phyloP scores from a whole-genome alignment of 371 early-diverging fungal genomes.

The Mucor saturninus region DNA sequence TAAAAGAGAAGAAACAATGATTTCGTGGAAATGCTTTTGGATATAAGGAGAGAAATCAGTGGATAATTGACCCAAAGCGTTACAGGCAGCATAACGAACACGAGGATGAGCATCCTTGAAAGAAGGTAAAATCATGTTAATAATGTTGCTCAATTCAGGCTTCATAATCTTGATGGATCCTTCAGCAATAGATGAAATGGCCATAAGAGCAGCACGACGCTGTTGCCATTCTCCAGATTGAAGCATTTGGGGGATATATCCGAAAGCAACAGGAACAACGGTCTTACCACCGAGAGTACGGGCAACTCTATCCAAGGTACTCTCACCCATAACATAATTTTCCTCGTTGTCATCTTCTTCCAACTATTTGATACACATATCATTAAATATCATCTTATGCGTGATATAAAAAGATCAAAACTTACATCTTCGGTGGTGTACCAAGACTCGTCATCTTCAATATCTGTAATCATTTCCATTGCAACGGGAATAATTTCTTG shows the following conservation, averaged over 20 bases:
- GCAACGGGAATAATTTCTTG: slow-evolving; percentile 79
- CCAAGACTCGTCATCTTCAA: slow-evolving; percentile 92
- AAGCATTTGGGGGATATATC: slow-evolving; percentile 87
- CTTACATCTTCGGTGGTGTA: slow-evolving; percentile 81
- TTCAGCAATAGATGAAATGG: slow-evolving; percentile 94
- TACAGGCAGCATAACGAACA: slow-evolving; percentile 95
- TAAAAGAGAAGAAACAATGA: slow-evolving; percentile 78
- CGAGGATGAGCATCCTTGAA: slow-evolving; percentile 93
- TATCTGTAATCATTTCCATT: slow-evolving; percentile 91
- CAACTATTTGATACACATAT: slow-evolving; percentile 40
- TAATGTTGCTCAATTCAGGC: slow-evolving; percentile 84
- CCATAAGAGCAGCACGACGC: slow-evolving; percentile 93
- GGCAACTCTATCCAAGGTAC: slow-evolving; percentile 94
- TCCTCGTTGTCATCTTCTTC: slow-evolving; percentile 92
- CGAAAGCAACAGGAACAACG: slow-evolving; percentile 89
- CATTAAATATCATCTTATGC: slow-evolving; percentile 4
- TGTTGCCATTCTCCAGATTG: slow-evolving; percentile 88
- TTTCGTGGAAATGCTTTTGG: slow-evolving; percentile 81
- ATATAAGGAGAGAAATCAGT: slow-evolving; percentile 92
- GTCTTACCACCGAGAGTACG: slow-evolving; percentile 87
- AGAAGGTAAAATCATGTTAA: slow-evolving; percentile 81
- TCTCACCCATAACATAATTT: slow-evolving; percentile 89
- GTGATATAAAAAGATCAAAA: slow-evolving; percentile 5
- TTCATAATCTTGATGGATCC: slow-evolving; percentile 94
- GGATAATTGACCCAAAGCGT: slow-evolving; percentile 95